Evolutionary conservation across 1,284 basidiomycete genomes (phyloP), one percentile per base, ranked within the genome.

Genomic region (Exobasidium cylindrosporum): DNA sequence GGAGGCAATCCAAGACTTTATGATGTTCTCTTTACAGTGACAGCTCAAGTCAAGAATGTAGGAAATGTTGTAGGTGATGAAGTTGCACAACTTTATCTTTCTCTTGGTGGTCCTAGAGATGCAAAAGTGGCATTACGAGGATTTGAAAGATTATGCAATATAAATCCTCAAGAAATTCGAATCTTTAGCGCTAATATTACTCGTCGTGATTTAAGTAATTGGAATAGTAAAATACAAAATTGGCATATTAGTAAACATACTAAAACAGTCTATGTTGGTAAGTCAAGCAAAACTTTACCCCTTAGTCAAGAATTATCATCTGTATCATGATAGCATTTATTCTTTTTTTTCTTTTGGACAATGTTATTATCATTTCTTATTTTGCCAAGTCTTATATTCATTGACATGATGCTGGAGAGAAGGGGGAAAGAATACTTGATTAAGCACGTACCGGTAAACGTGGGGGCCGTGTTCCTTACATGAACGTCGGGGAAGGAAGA

Each of bases 21-120:
- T 71, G 81, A 92, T 80, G 90, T 70, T 29, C 54, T 80, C 13
- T 69, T 78, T 43, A 71, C 76, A 57, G 72, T 83, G 55, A 71
- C 78, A 14, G 79, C 80, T 3, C 76, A 78, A 3, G 76, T 84
- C 24, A 78, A 70, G 35, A 84, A 84, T 77, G 78, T 74, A 1
- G 83, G 83, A 17, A 59, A 73, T 1, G 64, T 76, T 3, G 67
- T 62, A 0, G 83, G 79, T 0, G 77, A 77, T 24, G 83, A 83
- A 60, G 83, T 83, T 1, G 80, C 80, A 1, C 83, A 84, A 69
- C 74, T 83, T n/a, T 73, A 73, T 29, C 46, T 72, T 17, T 31
- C 52, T 1, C 64, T 71, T 58, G 62, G 61, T 7, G 54, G 58
- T 1, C 61, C 65, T 14, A 17, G 64, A 44, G 69, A 69, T 26